A percentile compares a stretch with the other conserved stretches of the same genome.
Conservation (phyloP, 2,329 filamentous ascomycete genomes). For the Fusarium subglutinans region DNA sequence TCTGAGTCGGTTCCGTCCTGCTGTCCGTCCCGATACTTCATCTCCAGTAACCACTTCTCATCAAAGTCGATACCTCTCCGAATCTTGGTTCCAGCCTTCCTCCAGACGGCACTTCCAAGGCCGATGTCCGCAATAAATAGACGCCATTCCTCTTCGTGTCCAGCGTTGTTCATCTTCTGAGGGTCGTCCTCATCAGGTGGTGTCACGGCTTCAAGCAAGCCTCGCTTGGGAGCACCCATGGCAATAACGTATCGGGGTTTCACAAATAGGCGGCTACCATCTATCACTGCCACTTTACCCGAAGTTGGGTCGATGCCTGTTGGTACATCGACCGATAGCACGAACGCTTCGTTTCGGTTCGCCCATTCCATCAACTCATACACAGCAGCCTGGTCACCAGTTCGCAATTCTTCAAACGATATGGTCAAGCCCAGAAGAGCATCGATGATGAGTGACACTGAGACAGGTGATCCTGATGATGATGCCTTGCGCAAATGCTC, state of each 20-base stretch:
- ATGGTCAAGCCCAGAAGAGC: constrained; percentile 87
- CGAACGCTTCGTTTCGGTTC: constrained; percentile 84
- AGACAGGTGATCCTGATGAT: constrained; percentile 54
- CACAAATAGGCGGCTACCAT: constrained; percentile 82
- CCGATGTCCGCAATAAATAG: constrained; percentile 89
- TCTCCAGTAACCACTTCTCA: constrained; percentile 82
- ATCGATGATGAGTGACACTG: constrained; percentile 85
- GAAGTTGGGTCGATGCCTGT: constrained; percentile 85
- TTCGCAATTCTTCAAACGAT: constrained; percentile 87
- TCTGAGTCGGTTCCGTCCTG: constrained; percentile 43
- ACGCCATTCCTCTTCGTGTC: constrained; percentile 73
- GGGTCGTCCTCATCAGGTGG: constrained; percentile 55
- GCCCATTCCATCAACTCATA: constrained; percentile 95
- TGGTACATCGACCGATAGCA: constrained; percentile 89
- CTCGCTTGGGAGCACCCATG: constrained; percentile 86
- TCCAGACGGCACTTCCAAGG: constrained; percentile 83
- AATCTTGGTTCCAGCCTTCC: constrained; percentile 81
- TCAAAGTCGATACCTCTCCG: constrained; percentile 90
- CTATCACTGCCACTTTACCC: constrained; percentile 72
- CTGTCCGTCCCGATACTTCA: constrained; percentile 60
- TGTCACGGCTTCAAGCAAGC: constrained; percentile 80
- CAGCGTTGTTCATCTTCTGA: constrained; percentile 42
- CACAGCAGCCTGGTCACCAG: constrained; percentile 82
- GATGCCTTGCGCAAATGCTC: constrained; percentile 64
- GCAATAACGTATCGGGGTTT: constrained; percentile 84